Conservation (phyloP, 2,329 filamentous ascomycete species). For the Colletotrichum falcatum region DNA sequence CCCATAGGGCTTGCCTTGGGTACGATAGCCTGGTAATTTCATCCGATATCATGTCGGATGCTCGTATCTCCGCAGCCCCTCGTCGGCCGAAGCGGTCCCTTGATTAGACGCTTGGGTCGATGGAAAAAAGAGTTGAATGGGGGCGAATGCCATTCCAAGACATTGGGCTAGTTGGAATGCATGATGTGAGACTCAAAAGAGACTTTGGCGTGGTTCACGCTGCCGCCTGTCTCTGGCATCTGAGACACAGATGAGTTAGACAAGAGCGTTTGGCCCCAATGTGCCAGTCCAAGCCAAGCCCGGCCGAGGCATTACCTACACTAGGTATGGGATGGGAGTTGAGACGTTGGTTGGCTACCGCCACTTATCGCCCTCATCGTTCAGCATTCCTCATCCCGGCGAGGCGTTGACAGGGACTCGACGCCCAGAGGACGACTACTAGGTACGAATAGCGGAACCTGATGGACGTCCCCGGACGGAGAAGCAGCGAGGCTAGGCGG, state of each 20-base stretch:
- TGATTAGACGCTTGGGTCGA: not conserved
- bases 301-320: too few species aligned
- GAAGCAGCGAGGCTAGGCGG: conserved; percentile 38
- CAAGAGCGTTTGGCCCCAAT: conserved; percentile 20
- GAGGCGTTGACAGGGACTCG: conserved; percentile 17
- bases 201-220: conserved; percentile 28
- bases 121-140: not conserved
- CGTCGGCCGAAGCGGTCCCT: conserved; percentile 17
- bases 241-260: conserved; percentile 31
- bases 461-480: conserved; percentile 37
- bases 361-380: conserved; percentile 10
- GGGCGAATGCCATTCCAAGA: conserved; percentile 7
- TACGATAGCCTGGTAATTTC: conserved; percentile 12
- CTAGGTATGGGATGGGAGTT: not conserved
- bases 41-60: not conserved
- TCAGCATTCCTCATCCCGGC: conserved; percentile 24
- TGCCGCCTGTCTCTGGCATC: conserved; percentile 4
- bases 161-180: conserved; percentile 22
- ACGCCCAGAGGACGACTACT: conserved; percentile 16
- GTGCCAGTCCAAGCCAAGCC: not conserved
- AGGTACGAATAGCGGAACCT: conserved; percentile 14
- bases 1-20: not conserved
- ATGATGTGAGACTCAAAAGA: conserved; percentile 16
- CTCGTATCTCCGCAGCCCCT: not conserved
- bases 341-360: conserved; percentile 4